Percentiles rank a stretch among this genome's conserved stretches.
Conservation (phyloP, 148 eudicot genomes). For the Heliosperma pusillum region DNA sequence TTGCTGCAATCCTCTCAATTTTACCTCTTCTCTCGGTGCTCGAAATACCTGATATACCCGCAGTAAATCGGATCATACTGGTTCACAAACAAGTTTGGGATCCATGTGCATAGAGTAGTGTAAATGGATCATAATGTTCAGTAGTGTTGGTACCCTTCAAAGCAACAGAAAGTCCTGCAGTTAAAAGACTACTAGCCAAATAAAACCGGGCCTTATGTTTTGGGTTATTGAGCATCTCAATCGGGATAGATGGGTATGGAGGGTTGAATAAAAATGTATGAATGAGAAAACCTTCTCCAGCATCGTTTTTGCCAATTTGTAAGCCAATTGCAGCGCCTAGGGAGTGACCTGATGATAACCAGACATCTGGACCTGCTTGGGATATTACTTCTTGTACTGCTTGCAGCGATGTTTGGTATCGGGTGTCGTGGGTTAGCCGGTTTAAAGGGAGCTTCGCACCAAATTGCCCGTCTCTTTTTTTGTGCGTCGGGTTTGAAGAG, state of each 20-base stretch:
- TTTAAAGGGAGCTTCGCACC: constrained; percentile 36
- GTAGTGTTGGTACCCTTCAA: constrained; percentile 10
- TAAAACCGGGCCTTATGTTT: constrained; percentile 47
- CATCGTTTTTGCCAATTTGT: constrained; percentile 52
- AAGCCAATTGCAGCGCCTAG: constrained; percentile 76
- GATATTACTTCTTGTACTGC: constrained; percentile 16
- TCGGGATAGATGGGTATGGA: constrained; percentile 51
- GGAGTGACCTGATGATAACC: constrained; percentile 84
- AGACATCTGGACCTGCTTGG: constrained; percentile 30
- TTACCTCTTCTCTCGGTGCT: constrained; percentile 30
- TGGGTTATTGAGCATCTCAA: constrained; percentile 39
- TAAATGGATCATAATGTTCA: constrained; percentile 28
- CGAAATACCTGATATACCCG: constrained; percentile 42
- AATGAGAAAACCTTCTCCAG: constrained; percentile 31
- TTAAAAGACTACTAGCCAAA: constrained; percentile 36
- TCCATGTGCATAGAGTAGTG: constrained; percentile 24
- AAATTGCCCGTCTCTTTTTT: constrained; percentile 42
- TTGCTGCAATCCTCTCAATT: constrained; percentile 29
- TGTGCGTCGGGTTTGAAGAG: constrained; percentile 34
- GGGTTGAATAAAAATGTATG: constrained; percentile 84
- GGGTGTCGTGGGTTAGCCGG: constrained; percentile 35
- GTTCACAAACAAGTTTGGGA: constrained; percentile 37
- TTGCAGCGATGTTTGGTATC: constrained; percentile 39
- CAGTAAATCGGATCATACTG: constrained; percentile 33
- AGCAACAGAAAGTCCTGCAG: constrained; percentile 46